A percentile compares a stretch with the other conserved stretches of the same genome.
Conservation (phyloP, 2,329 filamentous ascomycete genomes). For the Albophoma yamanashiensis region DNA sequence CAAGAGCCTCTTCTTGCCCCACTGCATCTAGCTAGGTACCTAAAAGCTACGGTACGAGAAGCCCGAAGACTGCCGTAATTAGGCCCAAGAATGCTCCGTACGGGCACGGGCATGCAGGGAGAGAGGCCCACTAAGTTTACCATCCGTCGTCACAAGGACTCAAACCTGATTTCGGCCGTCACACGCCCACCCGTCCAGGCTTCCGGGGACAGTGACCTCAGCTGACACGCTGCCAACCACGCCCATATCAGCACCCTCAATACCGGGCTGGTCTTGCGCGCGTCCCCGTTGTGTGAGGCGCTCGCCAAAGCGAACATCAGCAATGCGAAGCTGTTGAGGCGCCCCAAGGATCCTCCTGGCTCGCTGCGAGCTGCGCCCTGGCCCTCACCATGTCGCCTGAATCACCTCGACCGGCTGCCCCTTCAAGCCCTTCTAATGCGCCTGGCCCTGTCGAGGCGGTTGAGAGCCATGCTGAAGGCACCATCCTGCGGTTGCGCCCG, state of each 20-base stretch:
- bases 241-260: not conserved
- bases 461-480: slow-evolving; percentile 6
- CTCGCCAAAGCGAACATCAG: not conserved
- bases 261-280: not conserved
- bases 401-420: slow-evolving; percentile 5
- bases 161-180: not conserved
- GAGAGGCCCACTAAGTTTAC: not conserved
- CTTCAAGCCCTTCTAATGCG: slow-evolving; percentile 5
- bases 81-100: not conserved
- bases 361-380: not conserved
- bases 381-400: slow-evolving; percentile 4
- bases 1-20: not conserved
- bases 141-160: not conserved
- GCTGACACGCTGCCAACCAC: not conserved
- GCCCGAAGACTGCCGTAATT: not conserved
- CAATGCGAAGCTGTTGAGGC: not conserved
- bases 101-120: not conserved
- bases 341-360: not conserved
- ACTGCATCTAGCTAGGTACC: not conserved
- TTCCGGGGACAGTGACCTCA: not conserved
- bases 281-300: not conserved
- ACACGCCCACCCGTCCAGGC: not conserved
- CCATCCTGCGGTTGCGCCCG: slow-evolving; percentile 10
- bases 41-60: too few relatives aligned
- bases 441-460: slow-evolving; percentile 4